phyloP scores from a whole-genome alignment of 495 filamentous ascomycete species.

The Xanthoparmelia taractica region DNA sequence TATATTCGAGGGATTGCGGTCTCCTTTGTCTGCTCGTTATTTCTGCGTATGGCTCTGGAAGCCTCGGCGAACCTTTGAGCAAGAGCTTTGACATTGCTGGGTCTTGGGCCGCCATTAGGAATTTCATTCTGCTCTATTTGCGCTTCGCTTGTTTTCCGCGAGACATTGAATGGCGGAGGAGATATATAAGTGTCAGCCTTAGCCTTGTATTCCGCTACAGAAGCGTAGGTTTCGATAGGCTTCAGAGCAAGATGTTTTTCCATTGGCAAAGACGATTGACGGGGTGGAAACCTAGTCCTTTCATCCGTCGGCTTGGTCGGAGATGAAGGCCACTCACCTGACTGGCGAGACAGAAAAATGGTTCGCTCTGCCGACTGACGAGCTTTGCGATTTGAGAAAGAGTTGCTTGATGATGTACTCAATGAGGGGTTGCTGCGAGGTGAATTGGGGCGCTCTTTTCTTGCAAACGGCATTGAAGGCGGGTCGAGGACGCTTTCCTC shows the following conservation, averaged over 20 bases:
- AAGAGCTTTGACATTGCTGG: constrained; percentile 8
- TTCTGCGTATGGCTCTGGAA: constrained; percentile 3
- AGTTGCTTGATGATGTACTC: background rate
- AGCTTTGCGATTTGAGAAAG: background rate
- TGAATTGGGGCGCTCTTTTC: background rate
- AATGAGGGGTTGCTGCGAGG: background rate
- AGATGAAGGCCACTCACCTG: background rate
- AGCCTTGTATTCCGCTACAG: constrained; percentile 9
- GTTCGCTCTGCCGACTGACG: background rate
- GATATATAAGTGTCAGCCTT: background rate
- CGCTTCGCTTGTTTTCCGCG: constrained; percentile 6
- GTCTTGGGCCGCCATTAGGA: background rate
- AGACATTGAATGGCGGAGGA: constrained; percentile 2
- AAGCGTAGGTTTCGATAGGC: background rate
- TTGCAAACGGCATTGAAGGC: background rate
- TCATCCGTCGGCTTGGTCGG: background rate
- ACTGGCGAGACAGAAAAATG: constrained; percentile 1
- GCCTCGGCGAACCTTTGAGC: constrained; percentile 12
- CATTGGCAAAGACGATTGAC: constrained; percentile 9
- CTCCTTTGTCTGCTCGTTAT: constrained; percentile 4
- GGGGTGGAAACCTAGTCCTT: background rate
- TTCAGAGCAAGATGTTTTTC: constrained; percentile 2
- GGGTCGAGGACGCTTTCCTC: background rate
- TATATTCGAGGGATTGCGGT: background rate
- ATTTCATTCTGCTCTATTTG: background rate